These are phyloP conservation scores for Suaeda aralocaspica DNA, from an alignment of 148 eudicot species.

Conservation along the genomic window DNA sequence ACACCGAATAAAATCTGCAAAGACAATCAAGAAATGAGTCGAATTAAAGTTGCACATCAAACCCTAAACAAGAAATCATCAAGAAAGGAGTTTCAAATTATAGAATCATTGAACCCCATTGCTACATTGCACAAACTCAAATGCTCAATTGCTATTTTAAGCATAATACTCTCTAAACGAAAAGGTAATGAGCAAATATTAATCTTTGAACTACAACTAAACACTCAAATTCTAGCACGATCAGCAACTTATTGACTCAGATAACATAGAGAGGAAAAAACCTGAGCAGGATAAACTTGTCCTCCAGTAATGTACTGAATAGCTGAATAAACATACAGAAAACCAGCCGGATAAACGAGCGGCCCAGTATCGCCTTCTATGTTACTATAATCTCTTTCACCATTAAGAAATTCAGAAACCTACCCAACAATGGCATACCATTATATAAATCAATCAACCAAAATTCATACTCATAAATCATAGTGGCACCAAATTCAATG, in stretches of 20 bases:
- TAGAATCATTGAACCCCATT: background rate
- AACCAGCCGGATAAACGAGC: conserved; percentile 96
- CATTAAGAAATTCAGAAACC: conserved; percentile 78
- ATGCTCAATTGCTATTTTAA: background rate
- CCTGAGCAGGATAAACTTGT: conserved; percentile 79
- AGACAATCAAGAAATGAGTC: conserved; percentile 22
- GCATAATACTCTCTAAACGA: background rate
- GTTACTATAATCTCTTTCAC: conserved; percentile 84
- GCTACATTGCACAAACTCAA: background rate
- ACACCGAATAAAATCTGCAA: conserved; percentile 78
- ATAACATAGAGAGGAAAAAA: conserved; percentile 11
- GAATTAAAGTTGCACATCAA: background rate
- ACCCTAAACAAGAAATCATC: background rate
- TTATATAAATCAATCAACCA: background rate
- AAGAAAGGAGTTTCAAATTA: background rate
- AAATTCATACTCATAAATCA: background rate
- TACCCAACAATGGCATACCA: conserved; percentile 29
- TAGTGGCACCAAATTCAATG: background rate
- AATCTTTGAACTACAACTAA: background rate
- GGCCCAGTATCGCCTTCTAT: conserved; percentile 96
- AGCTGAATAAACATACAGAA: conserved; percentile 81
- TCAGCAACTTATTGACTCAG: background rate
- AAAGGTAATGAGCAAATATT: background rate
- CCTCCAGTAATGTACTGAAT: conserved; percentile 83
- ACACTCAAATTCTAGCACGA: background rate